Conservation (phyloP, 768 basidiomycete genomes). For the Termitomyces sp. region DNA sequence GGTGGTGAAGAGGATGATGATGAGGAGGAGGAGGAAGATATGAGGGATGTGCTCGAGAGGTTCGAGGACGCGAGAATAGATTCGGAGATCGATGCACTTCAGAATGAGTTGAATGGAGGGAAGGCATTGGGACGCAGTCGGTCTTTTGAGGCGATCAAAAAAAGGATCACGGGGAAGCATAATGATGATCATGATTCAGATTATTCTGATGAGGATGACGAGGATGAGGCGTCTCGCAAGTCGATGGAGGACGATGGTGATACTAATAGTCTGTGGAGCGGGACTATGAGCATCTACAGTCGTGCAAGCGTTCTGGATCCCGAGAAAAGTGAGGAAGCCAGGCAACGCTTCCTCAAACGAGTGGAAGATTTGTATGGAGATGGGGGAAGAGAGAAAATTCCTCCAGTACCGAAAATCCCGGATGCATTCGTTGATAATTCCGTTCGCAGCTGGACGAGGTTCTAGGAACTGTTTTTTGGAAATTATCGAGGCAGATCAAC, state of each 20-base stretch:
- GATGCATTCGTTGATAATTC: slow-evolving; percentile 21
- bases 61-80: slow-evolving; percentile 22
- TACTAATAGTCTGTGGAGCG: slow-evolving; percentile 35
- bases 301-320: slow-evolving; percentile 48
- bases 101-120: slow-evolving; percentile 6
- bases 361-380: slow-evolving; percentile 49
- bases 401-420: slow-evolving; percentile 41
- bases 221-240: slow-evolving; percentile 12
- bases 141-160: slow-evolving; percentile 18
- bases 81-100: slow-evolving; percentile 3
- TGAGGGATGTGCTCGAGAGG: slow-evolving; percentile 32
- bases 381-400: slow-evolving; percentile 29
- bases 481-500: slow-evolving; percentile 1
- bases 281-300: slow-evolving; percentile 37
- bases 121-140: slow-evolving; percentile 23
- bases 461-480: slow-evolving; percentile 16
- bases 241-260: slow-evolving; percentile 22
- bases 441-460: slow-evolving; percentile 24
- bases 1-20: slow-evolving; percentile 22
- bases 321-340: slow-evolving; percentile 42
- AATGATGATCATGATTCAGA: slow-evolving; percentile 9
- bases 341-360: slow-evolving; percentile 42
- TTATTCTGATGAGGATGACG: slow-evolving; percentile 10
- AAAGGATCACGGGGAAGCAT: slow-evolving; percentile 6
- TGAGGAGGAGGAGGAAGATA: slow-evolving; percentile 21